phyloP scores from a whole-genome alignment of 2,329 filamentous ascomycete species.

The Pseudogymnoascus verrucosus region DNA sequence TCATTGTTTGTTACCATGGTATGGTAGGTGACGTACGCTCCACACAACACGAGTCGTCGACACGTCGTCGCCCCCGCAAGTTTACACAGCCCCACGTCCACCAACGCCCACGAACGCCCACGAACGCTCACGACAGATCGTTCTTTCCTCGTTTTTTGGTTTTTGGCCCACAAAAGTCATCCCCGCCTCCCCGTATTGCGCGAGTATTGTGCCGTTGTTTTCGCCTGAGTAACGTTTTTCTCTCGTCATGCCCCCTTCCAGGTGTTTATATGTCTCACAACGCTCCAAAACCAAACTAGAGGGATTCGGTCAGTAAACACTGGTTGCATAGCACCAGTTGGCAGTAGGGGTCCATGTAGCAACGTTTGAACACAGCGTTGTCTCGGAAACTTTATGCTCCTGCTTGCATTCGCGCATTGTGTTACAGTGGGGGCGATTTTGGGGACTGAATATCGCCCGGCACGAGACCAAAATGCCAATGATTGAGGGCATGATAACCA shows the following conservation, averaged over 20 bases:
- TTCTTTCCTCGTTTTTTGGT: not conserved
- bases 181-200: not conserved
- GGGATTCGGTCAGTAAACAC: not conserved
- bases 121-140: not conserved
- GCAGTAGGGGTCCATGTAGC: constrained; percentile 1
- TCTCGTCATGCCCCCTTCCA: not conserved
- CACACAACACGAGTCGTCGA: constrained; percentile 1
- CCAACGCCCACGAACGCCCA: not conserved
- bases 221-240: constrained; percentile 1
- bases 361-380: not conserved
- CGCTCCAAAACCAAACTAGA: not conserved
- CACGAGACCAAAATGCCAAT: not conserved
- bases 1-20: not conserved
- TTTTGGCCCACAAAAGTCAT: constrained; percentile 6
- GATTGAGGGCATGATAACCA: not conserved
- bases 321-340: constrained; percentile 1
- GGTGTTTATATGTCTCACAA: not conserved
- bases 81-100: not conserved
- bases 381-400: constrained; percentile 3
- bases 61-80: not conserved
- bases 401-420: not conserved
- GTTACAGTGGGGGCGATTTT: not conserved
- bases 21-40: not conserved
- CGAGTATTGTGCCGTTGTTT: not conserved
- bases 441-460: not conserved